phyloP scores from a whole-genome alignment of 805 yeast genomes.

The Starmerella riodocensis region DNA sequence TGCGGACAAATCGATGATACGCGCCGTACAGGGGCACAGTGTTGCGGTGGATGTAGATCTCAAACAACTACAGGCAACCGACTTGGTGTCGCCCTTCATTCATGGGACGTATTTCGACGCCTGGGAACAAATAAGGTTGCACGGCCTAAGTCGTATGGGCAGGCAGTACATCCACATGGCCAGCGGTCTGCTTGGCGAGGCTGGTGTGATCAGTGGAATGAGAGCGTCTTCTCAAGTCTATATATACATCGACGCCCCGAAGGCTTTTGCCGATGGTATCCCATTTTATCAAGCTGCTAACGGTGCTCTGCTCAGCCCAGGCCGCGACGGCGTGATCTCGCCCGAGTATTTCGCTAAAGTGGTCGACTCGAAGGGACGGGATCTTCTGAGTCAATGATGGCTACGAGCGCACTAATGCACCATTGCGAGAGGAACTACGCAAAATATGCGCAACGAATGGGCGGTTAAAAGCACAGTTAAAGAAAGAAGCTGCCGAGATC shows the following conservation, averaged over 20 bases:
- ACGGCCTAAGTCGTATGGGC: constrained; percentile 54
- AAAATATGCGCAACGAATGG: too few relatives aligned
- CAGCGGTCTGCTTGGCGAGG: constrained; percentile 37
- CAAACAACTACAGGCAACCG: constrained; percentile 28
- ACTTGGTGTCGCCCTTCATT: constrained; percentile 43
- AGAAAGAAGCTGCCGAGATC: too few relatives aligned
- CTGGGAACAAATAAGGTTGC: constrained; percentile 37
- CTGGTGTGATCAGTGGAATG: constrained; percentile 57
- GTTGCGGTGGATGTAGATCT: constrained; percentile 37
- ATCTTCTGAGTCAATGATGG: too few relatives aligned
- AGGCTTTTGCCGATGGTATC: constrained; percentile 35
- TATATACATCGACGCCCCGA: constrained; percentile 47
- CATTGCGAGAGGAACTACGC: too few relatives aligned
- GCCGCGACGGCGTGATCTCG: constrained; percentile 44
- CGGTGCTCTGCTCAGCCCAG: constrained; percentile 58
- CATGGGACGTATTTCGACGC: constrained; percentile 64
- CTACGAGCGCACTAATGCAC: too few relatives aligned
- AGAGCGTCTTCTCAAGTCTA: constrained; percentile 42
- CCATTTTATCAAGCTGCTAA: constrained; percentile 53
- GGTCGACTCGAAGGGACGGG: constrained; percentile 22
- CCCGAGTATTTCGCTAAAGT: constrained; percentile 33
- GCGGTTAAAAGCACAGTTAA: too few relatives aligned
- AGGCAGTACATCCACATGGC: constrained; percentile 85
- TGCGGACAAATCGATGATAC: constrained; percentile 30
- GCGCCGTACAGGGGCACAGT: constrained; percentile 93